phyloP scores from a whole-genome alignment of 257 asterid species.

The Capsicum pubescens region DNA sequence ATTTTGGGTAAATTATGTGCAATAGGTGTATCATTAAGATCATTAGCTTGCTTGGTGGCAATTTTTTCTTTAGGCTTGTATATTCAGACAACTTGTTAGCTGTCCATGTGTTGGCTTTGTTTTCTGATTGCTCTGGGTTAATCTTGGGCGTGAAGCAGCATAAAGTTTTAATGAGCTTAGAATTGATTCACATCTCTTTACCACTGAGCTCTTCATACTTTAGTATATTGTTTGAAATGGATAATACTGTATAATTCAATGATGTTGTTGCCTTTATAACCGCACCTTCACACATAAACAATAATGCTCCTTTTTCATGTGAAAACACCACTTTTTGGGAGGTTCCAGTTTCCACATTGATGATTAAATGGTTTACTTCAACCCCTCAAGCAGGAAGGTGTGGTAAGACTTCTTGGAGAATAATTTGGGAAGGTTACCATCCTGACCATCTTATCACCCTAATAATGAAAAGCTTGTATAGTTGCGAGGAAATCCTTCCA shows the following conservation, averaged over 20 bases:
- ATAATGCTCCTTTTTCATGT: background rate
- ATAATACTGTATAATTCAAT: background rate
- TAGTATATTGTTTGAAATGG: background rate
- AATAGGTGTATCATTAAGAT: background rate
- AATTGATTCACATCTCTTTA: background rate
- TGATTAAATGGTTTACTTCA: background rate
- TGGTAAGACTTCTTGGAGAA: constrained; percentile 23
- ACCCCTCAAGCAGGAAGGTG: background rate
- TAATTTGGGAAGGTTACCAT: background rate
- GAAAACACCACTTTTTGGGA: constrained; percentile 1
- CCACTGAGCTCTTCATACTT: background rate
- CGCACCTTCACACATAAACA: background rate
- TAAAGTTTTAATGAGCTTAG: background rate
- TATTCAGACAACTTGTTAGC: constrained; percentile 9
- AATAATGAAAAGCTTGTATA: background rate
- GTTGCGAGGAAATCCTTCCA: background rate
- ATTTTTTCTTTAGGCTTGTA: background rate
- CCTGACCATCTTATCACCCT: constrained; percentile 1
- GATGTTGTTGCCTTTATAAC: background rate
- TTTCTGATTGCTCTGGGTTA: background rate
- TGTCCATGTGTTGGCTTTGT: background rate
- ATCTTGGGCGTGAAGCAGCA: background rate
- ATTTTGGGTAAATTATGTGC: constrained; percentile 20
- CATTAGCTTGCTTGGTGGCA: background rate
- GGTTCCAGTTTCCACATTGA: background rate